Conservation (phyloP, 495 filamentous ascomycete species). For the Penicillium herquei region DNA sequence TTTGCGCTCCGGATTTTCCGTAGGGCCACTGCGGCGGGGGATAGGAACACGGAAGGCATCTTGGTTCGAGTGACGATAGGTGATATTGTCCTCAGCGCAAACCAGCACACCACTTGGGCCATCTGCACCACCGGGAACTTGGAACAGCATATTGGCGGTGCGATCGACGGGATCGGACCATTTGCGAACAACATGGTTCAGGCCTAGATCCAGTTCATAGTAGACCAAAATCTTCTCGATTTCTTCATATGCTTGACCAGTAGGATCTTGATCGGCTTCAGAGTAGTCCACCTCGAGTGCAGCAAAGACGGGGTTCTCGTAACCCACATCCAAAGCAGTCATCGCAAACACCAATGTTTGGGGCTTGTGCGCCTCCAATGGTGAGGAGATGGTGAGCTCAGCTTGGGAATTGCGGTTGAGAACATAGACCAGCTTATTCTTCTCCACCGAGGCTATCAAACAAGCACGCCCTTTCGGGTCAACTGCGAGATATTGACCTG, state of each 20-base stretch:
- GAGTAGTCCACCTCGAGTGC: conserved; percentile 91
- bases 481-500: conserved; percentile 89
- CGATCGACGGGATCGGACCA: conserved; percentile 94
- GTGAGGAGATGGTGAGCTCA: conserved; percentile 93
- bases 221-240: conserved; percentile 90
- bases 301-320: conserved; percentile 95
- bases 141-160: conserved; percentile 85
- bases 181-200: conserved; percentile 95
- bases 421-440: conserved; percentile 99
- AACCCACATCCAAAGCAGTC: conserved; percentile 86
- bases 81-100: conserved; percentile 90
- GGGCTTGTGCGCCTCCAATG: conserved; percentile 95
- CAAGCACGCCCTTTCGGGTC: conserved; percentile 96
- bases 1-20: conserved; percentile 90
- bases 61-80: conserved; percentile 91
- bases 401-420: conserved; percentile 93
- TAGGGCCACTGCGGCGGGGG: conserved; percentile 77
- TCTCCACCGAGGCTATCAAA: conserved; percentile 90
- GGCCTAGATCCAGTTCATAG: conserved; percentile 92
- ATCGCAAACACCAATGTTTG: conserved; percentile 88
- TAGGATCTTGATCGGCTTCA: conserved; percentile 87
- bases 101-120: conserved; percentile 94
- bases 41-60: conserved; percentile 85
- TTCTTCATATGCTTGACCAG: conserved; percentile 76
- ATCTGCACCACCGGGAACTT: conserved; percentile 91